These are phyloP conservation scores for Boletus bicolor DNA, from an alignment of 768 basidiomycete species.

Conservation along the genomic window DNA sequence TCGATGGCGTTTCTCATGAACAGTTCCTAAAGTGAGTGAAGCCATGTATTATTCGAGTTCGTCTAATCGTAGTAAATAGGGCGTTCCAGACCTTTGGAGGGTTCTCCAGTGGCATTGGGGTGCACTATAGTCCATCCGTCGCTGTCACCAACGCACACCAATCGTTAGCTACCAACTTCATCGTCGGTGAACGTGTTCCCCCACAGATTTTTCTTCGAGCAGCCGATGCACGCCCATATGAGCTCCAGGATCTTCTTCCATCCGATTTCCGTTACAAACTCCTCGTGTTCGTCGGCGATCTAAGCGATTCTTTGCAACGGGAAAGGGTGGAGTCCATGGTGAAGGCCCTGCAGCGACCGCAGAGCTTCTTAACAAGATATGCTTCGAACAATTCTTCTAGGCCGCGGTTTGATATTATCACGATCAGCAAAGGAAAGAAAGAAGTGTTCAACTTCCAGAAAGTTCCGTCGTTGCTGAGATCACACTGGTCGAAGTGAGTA, in stretches of 20 bases:
- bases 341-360: conserved; percentile 22
- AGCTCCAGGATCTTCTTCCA: conserved; percentile 49
- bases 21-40: conserved; percentile 42
- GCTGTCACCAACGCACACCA: conserved; percentile 37
- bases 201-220: conserved; percentile 46
- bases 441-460: conserved; percentile 29
- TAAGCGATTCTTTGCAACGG: conserved; percentile 18
- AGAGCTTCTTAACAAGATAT: conserved; percentile 29
- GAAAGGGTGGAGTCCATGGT: conserved; percentile 27
- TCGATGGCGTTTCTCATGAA: conserved; percentile 39
- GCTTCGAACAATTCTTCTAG: conserved; percentile 19
- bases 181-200: conserved; percentile 49
- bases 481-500: conserved; percentile 44
- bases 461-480: conserved; percentile 33
- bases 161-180: conserved; percentile 36
- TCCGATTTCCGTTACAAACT: conserved; percentile 50
- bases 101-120: conserved; percentile 48
- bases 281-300: conserved; percentile 43
- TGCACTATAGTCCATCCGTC: conserved; percentile 45
- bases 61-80: conserved; percentile 24
- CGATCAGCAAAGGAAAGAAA: conserved; percentile 32
- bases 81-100: conserved; percentile 44
- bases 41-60: not conserved
- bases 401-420: conserved; percentile 30
- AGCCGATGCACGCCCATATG: conserved; percentile 43